Base-by-base conservation (phyloP, 2,329 filamentous ascomycete genomes). In the Fusarium annulatum region DNA sequence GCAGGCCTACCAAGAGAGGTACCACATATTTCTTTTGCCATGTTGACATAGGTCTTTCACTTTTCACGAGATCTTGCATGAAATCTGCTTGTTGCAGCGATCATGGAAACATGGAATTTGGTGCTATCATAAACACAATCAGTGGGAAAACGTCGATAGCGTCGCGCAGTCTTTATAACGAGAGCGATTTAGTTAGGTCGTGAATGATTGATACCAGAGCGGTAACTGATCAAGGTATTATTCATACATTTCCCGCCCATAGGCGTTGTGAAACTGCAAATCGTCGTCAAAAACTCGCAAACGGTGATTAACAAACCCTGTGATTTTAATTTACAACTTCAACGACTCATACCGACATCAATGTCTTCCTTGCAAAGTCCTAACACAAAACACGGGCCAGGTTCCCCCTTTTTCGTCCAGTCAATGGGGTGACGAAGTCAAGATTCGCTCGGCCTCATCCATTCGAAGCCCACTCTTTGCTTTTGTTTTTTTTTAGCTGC, bases 401-500 rank as follows among this genome's bases (percentile, higher is more conserved):
- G 19, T 38, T 45, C 42, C 36, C 38, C 38, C 21, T 38, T 51
- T 64, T 30, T 45, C 19, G 18, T 39, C 26, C 33, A 46, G n/a
- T 19, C 21, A 64, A 14, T n/a, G n/a, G 19, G 26, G 42, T 36
- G 19, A 28, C 23, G 30, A 30, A 36, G 23, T 7, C n/a, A 23
- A 59, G 9, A n/a, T 26, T 57, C 28, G 36, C 18, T 28, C 46
- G 4, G 16, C n/a, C 16, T 36, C 19, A n/a, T 26, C 23, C 15
- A 41, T 30, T n/a, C 45, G 21, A 28, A 28, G 14, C 5, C 6
- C 34, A 33, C 30, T 36, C n/a, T 12, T 19, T 30, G 45, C 45
- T 18, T 49, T 16, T 16, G 10, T 23, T 26, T 18, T 16, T 26
- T 28, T 61, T 66, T 58, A 85, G 55, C 78, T 80, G 56, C 86